Evolutionary conservation across 176 grass and related monocot species (phyloP), one percentile per base, ranked within the genome.

Genomic region (bread wheat (Triticum aestivum)): DNA sequence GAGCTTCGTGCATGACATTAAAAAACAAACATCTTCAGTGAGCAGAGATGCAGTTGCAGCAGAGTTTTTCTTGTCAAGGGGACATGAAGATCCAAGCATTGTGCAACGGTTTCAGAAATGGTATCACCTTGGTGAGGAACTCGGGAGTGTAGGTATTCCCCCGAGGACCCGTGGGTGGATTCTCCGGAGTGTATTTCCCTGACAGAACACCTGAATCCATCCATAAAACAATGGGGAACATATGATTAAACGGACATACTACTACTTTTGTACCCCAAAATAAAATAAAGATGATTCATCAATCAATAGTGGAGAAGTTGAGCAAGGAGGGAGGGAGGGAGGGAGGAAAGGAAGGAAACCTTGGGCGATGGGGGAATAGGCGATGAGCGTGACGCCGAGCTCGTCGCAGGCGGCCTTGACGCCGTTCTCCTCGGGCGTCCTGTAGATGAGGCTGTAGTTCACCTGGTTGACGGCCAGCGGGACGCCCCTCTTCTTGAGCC

Each of bases 371-470:
- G 93, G 88, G 74, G 93, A 93, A 70, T 95, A 95, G 20, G 91
- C 91, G 69, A 95, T 95, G 80, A 95, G 83, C 39, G 91, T 95
- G 69, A 95, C 79, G 21, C 93, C 91, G 17, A 95, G 85, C 81
- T 95, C 93, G 82, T 95, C 93, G 64, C 91, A 93, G 77, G 91
- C 77, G 11, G 84, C 79, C 80, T 95, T 95, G 24, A 93, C 89
- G 26, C 89, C 91, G 69, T 95, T 95, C 65, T 91, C 86, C 73
- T 95, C 91, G 5, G 93, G 91, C 79, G 39, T 80, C 41, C 93
- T 87, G 85, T 95, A 95, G 80, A 95, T 86, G 69, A 92, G 86
- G 79, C 93, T 95, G 79, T 95, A 95, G 13, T 95, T 95, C n/a
- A 95, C 93, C 90, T 95, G 93, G 81, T 92, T 95, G 49, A 90